Conservation (phyloP, 1,139 yeast species). For the Nakaseomyces nivariensis region DNA sequence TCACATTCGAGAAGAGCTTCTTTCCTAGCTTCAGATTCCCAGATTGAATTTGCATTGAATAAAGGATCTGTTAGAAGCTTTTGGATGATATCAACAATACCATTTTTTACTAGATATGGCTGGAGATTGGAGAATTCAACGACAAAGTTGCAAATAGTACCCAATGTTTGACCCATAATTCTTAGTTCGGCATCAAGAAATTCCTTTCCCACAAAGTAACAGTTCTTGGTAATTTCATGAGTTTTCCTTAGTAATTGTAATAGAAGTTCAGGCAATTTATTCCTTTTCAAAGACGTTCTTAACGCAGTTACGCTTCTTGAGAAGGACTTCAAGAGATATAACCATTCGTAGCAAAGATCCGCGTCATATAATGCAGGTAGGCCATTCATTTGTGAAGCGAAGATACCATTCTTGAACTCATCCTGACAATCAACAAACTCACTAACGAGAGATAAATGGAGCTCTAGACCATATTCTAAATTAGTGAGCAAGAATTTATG, state of each 20-base stretch:
- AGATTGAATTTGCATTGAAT: conserved; percentile 23
- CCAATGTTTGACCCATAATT: conserved; percentile 47
- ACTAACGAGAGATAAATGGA: conserved; percentile 16
- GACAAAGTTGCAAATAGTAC: conserved; percentile 65
- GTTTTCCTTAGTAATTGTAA: conserved; percentile 33
- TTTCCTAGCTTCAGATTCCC: conserved; percentile 7
- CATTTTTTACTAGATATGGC: conserved; percentile 45
- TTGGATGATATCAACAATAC: conserved; percentile 41
- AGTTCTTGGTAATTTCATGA: conserved; percentile 19
- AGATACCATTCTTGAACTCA: conserved; percentile 8
- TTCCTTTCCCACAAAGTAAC: conserved; percentile 20
- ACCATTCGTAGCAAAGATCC: conserved; percentile 21
- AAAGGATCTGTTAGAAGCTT: conserved; percentile 28
- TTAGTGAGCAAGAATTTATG: conserved; percentile 16
- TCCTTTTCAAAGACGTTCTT: conserved; percentile 57
- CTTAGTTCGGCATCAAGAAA: conserved; percentile 30
- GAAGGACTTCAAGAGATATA: conserved; percentile 48
- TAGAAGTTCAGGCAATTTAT: conserved; percentile 42
- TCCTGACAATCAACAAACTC: conserved; percentile 16
- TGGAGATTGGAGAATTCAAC: conserved; percentile 74
- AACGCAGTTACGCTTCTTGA: conserved; percentile 65
- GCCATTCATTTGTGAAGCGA: neutral
- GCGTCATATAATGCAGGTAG: conserved; percentile 23
- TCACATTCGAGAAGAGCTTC: conserved; percentile 7
- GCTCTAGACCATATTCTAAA: conserved; percentile 18